A percentile compares a stretch with the other conserved stretches of the same genome.
Conservation (phyloP, 2,329 filamentous ascomycete genomes). For the Aspergillus aculeatus region DNA sequence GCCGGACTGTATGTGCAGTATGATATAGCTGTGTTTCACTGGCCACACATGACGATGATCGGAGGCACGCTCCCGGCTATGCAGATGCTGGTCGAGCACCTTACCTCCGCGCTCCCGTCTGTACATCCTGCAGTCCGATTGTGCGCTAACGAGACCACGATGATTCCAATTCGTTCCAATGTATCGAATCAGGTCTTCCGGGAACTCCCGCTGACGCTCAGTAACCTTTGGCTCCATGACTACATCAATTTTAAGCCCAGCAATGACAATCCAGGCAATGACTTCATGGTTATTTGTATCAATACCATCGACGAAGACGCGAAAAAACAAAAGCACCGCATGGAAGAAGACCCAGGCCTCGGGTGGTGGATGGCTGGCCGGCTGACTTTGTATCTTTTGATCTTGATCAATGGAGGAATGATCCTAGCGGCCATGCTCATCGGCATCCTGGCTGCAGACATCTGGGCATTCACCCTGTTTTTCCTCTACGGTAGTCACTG, state of each 20-base stretch:
- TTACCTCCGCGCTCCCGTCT: conserved; percentile 24
- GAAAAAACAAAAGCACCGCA: neutral
- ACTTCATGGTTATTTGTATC: conserved; percentile 30
- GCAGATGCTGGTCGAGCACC: conserved; percentile 33
- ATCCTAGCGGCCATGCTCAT: conserved; percentile 26
- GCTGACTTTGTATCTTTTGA: conserved; percentile 22
- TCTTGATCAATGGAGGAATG: conserved; percentile 25
- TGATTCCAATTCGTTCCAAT: conserved; percentile 23
- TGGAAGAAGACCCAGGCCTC: conserved; percentile 4
- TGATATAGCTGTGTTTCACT: conserved; percentile 27
- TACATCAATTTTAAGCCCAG: conserved; percentile 29
- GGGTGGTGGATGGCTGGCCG: conserved; percentile 17
- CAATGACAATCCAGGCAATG: conserved; percentile 25
- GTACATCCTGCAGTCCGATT: conserved; percentile 30
- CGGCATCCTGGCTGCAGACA: conserved; percentile 26
- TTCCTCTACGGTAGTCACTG: conserved; percentile 31
- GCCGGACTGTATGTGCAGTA: conserved; percentile 32
- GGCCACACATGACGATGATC: conserved; percentile 36
- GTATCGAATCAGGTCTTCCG: conserved; percentile 31
- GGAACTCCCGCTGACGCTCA: conserved; percentile 30
- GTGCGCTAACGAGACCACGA: conserved; percentile 28
- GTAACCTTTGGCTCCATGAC: conserved; percentile 30
- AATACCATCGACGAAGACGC: conserved; percentile 14
- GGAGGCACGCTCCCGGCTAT: conserved; percentile 31
- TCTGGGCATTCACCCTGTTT: conserved; percentile 33